Base-by-base conservation (phyloP, 768 basidiomycete species). In the Hemileccinum rubropunctum region DNA sequence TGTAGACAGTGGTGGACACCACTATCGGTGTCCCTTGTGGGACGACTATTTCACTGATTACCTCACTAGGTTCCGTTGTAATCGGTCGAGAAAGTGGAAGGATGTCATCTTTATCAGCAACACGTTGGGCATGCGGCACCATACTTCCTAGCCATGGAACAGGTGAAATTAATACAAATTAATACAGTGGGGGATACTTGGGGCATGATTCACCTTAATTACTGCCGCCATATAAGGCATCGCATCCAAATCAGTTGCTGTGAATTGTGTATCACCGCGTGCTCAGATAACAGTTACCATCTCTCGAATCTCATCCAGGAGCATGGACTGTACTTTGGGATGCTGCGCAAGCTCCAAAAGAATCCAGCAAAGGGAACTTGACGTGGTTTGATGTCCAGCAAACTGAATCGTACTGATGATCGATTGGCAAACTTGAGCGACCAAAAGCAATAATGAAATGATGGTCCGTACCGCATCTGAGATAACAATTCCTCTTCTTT, bases 81-180 rank as follows among this genome's bases (percentile, higher is more conserved):
- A 83, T 73, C 1, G 82, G 80, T 48, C 65, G 73, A 6, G 80
- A 76, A 32, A 88, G 73, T 0, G 86, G 82, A 18, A 88, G 60
- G 26, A 82, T 62, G 48, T 83, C 79, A 56, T 87, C 83, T 21
- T 69, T 62, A 1, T 63, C 69, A 0, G 82, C 73, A 48, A 75
- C 67, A 21, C 85, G 76, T 41, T 76, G 73, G 18, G 74, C 75
- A 18, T 78, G 51, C 76, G 73, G 46, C 66, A 76, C 42, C 79
- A 61, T 0, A 70, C 67, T 63, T 80, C 42, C 42, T 43, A 11
- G 26, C 34, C 34, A 34, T 34, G 15, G 34, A 8, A 18, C 36
- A 13, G 34, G n/a, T n/a, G n/a, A n/a, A n/a, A n/a, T n/a, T n/a
- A n/a, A n/a, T n/a, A n/a, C n/a, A n/a, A n/a, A n/a, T n/a, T n/a